These are phyloP conservation scores for Lathyrus sativus DNA, from an alignment of 306 rosid genomes.

Conservation along the genomic window DNA sequence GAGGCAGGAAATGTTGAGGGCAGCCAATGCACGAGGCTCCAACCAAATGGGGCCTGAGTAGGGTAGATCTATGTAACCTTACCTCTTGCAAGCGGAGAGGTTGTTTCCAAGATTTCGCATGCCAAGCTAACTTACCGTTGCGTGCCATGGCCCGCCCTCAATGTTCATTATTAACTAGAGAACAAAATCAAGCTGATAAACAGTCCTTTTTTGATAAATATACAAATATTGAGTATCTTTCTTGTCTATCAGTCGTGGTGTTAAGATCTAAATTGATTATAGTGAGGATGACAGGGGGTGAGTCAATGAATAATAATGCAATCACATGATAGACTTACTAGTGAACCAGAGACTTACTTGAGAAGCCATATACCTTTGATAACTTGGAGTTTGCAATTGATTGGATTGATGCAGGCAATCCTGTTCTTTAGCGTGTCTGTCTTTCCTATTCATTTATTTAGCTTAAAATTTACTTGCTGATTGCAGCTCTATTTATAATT, in stretches of 20 bases:
- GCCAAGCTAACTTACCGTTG: neutral
- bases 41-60: neutral
- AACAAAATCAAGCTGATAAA: conserved; percentile 1
- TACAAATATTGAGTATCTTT: conserved; percentile 13
- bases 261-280: conserved; percentile 18
- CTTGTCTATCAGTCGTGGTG: conserved; percentile 2
- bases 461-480: conserved; percentile 18
- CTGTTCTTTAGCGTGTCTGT: neutral
- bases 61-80: neutral
- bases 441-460: conserved; percentile 23
- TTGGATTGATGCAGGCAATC: conserved; percentile 5
- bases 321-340: conserved; percentile 24
- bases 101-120: neutral
- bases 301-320: conserved; percentile 22
- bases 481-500: conserved; percentile 28
- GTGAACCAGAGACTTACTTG: conserved; percentile 1
- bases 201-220: conserved; percentile 6
- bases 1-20: neutral
- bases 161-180: neutral
- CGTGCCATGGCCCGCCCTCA: neutral
- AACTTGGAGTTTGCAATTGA: conserved; percentile 5
- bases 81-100: neutral
- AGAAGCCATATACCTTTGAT: conserved; percentile 1
- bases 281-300: conserved; percentile 22
- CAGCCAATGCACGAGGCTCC: neutral